phyloP scores from a whole-genome alignment of 1,284 basidiomycete species.

The Porogramme epimiltina region DNA sequence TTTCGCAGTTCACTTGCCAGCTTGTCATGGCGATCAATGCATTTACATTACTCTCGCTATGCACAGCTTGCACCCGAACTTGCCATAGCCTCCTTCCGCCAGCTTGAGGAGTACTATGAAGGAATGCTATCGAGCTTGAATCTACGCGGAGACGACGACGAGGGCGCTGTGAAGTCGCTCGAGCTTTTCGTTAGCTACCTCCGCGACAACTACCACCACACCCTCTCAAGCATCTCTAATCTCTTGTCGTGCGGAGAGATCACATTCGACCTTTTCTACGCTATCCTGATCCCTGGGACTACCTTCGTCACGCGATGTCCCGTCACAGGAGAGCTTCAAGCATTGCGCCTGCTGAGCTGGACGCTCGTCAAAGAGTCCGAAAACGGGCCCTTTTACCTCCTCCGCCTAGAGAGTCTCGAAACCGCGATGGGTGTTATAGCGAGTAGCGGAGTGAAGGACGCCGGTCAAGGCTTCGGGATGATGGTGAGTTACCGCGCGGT shows the following conservation, averaged over 20 bases:
- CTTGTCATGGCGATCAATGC: too few relatives aligned
- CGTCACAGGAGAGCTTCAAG: constrained; percentile 41
- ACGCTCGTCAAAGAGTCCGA: constrained; percentile 24
- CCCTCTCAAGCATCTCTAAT: constrained; percentile 43
- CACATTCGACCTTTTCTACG: constrained; percentile 52
- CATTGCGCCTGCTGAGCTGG: constrained; percentile 42
- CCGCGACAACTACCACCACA: constrained; percentile 48
- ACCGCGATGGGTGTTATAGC: constrained; percentile 1
- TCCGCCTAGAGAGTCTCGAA: constrained; percentile 42
- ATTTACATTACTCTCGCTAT: too few relatives aligned
- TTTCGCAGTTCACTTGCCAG: too few relatives aligned
- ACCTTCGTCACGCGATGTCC: constrained; percentile 8
- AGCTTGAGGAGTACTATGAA: constrained; percentile 47
- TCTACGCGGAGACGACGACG: constrained; percentile 37
- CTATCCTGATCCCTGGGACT: constrained; percentile 9
- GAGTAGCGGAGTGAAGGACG: neutral
- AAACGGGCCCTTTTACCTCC: constrained; percentile 40
- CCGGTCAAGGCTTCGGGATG: constrained; percentile 33
- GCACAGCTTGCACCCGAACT: constrained; percentile 51
- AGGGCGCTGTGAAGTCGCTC: constrained; percentile 41
- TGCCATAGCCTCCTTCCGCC: constrained; percentile 49
- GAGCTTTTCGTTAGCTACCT: constrained; percentile 38
- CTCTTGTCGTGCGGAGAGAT: constrained; percentile 54
- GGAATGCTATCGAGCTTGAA: constrained; percentile 34
- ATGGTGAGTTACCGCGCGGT: constrained; percentile 42